These are phyloP conservation scores for Aspergillus phoenicis DNA, from an alignment of 2,329 filamentous ascomycete species.

Conservation along the genomic window DNA sequence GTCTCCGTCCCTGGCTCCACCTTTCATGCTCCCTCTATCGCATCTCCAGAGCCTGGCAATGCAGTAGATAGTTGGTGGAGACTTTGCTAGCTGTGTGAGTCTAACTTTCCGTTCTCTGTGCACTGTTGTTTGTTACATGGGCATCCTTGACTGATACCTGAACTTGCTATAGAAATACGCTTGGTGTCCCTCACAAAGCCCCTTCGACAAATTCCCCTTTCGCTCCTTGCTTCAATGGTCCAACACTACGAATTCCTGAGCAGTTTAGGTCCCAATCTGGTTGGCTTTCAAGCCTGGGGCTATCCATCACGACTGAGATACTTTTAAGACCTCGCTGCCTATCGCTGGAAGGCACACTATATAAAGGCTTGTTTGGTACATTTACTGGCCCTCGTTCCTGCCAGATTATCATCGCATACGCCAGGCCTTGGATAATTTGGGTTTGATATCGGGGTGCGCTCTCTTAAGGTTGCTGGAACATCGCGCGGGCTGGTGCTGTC, in stretches of 20 bases:
- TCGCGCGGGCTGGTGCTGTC: background rate
- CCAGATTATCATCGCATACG: background rate
- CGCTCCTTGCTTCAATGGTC: conserved; percentile 21
- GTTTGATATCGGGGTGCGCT: background rate
- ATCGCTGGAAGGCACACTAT: background rate
- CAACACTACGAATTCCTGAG: conserved; percentile 2
- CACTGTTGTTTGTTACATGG: conserved; percentile 7
- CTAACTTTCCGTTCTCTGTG: conserved; percentile 5
- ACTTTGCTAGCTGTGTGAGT: conserved; percentile 33
- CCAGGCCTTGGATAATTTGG: background rate
- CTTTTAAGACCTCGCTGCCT: background rate
- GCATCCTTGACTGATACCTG: conserved; percentile 14
- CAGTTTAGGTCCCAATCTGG: background rate
- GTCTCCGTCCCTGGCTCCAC: conserved; percentile 26
- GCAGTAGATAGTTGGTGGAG: conserved; percentile 27
- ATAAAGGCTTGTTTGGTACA: background rate
- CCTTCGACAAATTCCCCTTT: conserved; percentile 12
- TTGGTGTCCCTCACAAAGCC: conserved; percentile 7
- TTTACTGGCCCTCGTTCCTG: background rate
- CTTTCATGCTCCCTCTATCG: conserved; percentile 21
- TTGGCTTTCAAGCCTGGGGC: conserved; percentile 10
- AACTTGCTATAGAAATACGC: conserved; percentile 18
- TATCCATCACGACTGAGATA: background rate
- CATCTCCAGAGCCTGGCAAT: conserved; percentile 15
- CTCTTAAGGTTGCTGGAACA: background rate